Base-by-base conservation (phyloP, 108 stramenopile species). In the Seminavis robusta region DNA sequence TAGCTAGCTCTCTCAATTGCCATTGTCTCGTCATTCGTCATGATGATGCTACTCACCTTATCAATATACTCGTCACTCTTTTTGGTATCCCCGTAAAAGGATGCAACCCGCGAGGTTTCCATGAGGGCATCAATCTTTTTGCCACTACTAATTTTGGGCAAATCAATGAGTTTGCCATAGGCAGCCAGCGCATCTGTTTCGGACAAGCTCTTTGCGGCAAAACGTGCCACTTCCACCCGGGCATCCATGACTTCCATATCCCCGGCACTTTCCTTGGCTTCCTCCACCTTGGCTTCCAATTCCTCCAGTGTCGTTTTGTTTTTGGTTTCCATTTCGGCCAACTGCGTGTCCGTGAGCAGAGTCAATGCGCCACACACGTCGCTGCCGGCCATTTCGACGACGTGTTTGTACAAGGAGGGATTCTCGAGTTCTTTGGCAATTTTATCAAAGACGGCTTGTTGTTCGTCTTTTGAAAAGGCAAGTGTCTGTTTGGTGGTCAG, bases 171-270 rank as follows among this genome's bases (percentile, higher is more conserved):
- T 16, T 80, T 74, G 25, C 88, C 69, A 60, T 94, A 96, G 8
- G 95, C 89, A 13, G 71, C 75, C 59, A 90, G 42, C 20, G 97
- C 96, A 38, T 67, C 74, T 31, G 89, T 76, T 61, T 82, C 76
- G 30, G 84, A 65, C 61, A 90, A 79, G 26, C 88, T 81, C 60
- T 87, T 84, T 29, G 95, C 92, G 27, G 70, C 76, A 80, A 93
- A 90, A 47, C 83, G 65, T n/a, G 96, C 98, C 30, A 86, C 58
- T 47, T 71, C 79, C 52, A 95, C 71, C 27, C 80, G 58, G 6
- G 94, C 94, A 23, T 97, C 94, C 69, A 98, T 76, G 42, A 99
- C 95, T 77, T 99, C 98, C 85, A 94, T 94, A 58, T 99, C 97
- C n/a, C 96, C 97, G 3, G 87, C 88, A 59, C 84, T 88, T 51